Conservation (phyloP, 2,329 filamentous ascomycete species). For the Lasiodiplodia gonubiensis region DNA sequence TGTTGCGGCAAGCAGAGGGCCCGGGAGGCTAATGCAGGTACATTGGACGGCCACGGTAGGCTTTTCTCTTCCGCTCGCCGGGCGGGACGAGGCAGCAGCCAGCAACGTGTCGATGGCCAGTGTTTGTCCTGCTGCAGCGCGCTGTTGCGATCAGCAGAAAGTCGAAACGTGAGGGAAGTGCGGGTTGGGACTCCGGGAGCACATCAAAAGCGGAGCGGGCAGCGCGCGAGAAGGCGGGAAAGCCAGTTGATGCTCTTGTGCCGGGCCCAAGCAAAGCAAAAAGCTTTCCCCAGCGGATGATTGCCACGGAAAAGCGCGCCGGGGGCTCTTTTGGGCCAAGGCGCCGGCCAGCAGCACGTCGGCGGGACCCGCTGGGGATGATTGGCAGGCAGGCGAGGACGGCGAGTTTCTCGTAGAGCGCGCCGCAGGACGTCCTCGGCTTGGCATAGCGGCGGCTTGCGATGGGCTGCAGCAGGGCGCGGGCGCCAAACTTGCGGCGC, state of each 20-base stretch:
- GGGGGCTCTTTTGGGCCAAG: not conserved
- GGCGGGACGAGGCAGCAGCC: not conserved
- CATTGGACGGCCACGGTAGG: not conserved
- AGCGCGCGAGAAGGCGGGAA: not conserved
- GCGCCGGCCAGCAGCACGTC: not conserved
- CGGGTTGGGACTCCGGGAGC: not conserved
- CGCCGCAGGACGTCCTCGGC: not conserved
- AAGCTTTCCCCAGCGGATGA: slow-evolving; percentile 14
- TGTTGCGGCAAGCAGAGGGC: slow-evolving; percentile 9
- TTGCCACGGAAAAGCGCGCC: slow-evolving; percentile 8
- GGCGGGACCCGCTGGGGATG: not conserved
- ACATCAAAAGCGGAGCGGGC: slow-evolving; percentile 19
- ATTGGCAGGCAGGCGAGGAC: slow-evolving; percentile 7
- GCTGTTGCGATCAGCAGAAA: slow-evolving; percentile 6
- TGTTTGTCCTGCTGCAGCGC: not conserved
- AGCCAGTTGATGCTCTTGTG: not conserved
- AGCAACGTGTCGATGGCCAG: not conserved
- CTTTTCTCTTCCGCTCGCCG: not conserved
- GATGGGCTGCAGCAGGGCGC: slow-evolving; percentile 16
- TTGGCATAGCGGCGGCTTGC: not conserved
- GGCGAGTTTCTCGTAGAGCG: slow-evolving; percentile 1
- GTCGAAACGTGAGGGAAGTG: slow-evolving; percentile 10
- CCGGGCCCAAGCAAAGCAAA: slow-evolving; percentile 9
- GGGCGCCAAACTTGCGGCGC: slow-evolving; percentile 10
- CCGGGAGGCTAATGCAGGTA: slow-evolving; percentile 18